Evolutionary conservation across 805 yeast genomes (phyloP).

Genomic region (Kodamaea laetipori): DNA sequence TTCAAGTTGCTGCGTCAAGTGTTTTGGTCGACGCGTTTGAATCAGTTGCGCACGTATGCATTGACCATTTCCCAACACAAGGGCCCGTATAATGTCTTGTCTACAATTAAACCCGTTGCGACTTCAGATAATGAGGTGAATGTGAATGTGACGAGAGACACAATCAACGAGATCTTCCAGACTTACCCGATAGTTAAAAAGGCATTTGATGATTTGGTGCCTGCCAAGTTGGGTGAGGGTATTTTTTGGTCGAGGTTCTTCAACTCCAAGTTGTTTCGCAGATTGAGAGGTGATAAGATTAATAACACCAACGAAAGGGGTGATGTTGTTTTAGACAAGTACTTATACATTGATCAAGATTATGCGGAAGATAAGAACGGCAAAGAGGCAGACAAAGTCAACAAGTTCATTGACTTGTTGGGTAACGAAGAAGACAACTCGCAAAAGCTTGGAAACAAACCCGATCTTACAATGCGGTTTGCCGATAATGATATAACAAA

Average conservation of each 20-base stretch:
- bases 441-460: conserved; percentile 71
- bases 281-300: conserved; percentile 85
- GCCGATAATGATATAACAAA: conserved; percentile 33
- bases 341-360: conserved; percentile 62
- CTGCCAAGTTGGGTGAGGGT: conserved; percentile 75
- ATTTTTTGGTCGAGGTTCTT: conserved; percentile 97
- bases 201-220: conserved; percentile 91
- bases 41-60: conserved; percentile 81
- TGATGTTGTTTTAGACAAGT: conserved; percentile 82
- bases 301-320: conserved; percentile 71
- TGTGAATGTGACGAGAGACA: conserved; percentile 88
- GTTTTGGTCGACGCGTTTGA: conserved; percentile 84
- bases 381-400: conserved; percentile 42
- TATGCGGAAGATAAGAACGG: conserved; percentile 32
- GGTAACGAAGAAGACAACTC: conserved; percentile 85
- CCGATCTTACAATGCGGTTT: conserved; percentile 85
- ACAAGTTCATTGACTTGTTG: conserved; percentile 71
- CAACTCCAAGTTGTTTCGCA: conserved; percentile 82
- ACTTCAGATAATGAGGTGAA: conserved; percentile 91
- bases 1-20: conserved; percentile 75
- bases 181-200: conserved; percentile 89
- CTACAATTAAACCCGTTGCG: conserved; percentile 93
- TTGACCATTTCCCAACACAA: conserved; percentile 78
- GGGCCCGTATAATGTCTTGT: conserved; percentile 92
- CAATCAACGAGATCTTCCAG: conserved; percentile 83